A percentile compares a stretch with the other conserved stretches of the same genome.
Evolutionary conservation across 169 alveolate genomes (phyloP).

Genomic region (Plasmodium adleri): DNA sequence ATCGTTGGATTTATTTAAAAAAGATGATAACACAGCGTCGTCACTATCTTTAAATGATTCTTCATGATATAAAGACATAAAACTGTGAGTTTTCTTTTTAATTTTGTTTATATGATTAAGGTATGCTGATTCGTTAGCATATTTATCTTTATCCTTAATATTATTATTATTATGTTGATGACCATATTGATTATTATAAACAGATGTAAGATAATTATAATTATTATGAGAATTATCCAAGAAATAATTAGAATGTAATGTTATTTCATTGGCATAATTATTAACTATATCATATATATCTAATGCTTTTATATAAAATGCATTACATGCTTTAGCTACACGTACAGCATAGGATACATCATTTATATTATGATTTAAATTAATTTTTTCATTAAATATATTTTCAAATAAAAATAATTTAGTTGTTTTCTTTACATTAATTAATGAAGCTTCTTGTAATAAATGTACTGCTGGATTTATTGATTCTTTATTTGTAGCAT

Average conservation of each 20-base stretch:
- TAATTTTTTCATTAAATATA: constrained; percentile 65
- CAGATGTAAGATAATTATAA: not conserved
- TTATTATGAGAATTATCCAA: not conserved
- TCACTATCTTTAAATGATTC: not conserved
- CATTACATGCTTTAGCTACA: constrained; percentile 63
- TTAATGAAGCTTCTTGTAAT: constrained; percentile 70
- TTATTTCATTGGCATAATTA: constrained; percentile 8
- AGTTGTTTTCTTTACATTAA: constrained; percentile 50
- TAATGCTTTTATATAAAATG: constrained; percentile 39
- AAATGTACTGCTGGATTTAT: constrained; percentile 62
- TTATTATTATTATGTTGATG: not conserved
- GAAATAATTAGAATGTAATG: not conserved
- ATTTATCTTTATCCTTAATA: not conserved
- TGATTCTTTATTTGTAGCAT: constrained; percentile 50
- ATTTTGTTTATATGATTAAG: not conserved
- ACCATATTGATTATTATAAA: not conserved
- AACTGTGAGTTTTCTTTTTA: not conserved
- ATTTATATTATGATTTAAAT: constrained; percentile 16
- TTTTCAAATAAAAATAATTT: constrained; percentile 47
- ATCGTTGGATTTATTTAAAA: not conserved
- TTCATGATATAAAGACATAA: not conserved
- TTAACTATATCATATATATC: constrained; percentile 67
- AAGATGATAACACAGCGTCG: not conserved
- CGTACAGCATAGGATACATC: constrained; percentile 54
- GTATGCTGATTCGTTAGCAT: not conserved